Evolutionary conservation across 352 stramenopile species (phyloP), one percentile per base, ranked within the genome.

Genomic region (Pythium folliculosum): DNA sequence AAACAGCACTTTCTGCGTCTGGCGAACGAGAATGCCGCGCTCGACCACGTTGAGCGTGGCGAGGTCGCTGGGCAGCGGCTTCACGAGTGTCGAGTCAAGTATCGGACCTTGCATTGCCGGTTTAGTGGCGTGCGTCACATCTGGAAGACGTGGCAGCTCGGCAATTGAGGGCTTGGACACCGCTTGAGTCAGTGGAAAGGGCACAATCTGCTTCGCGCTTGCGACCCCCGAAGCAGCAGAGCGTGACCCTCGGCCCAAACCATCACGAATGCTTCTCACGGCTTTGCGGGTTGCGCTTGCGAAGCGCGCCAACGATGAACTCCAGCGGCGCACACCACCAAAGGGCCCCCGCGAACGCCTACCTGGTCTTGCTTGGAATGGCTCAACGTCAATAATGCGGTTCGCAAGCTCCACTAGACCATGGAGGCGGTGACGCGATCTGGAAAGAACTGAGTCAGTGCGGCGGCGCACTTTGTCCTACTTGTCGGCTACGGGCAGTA

Each of bases 1-100:
- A 38, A 76, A 82, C 3, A 81, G 54, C 13, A 75, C 21, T 17
- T 49, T 35, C 30, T 70, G 65, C 0, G 69, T 69, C 6, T 73
- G 37, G 12, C 51, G 61, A 7, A 76, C 56, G 6, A 68, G 23
- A 19, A 63, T 32, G n/a, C 63, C 23, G 6, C 52, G 62, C 48
- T 63, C 63, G n/a, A 63, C 56, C 4, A 53, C 21, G 32, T 43
- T 67, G 32, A 71, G 58, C n/a, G 27, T 48, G 23, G 37, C 53
- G 9, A 69, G 22, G 17, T 63, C 63, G 14, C 27, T 47, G 0
- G 38, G 40, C n/a, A 62, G 27, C 4, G 55, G 10, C 1, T 49
- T 49, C 22, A 52, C 17, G 21, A 17, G 3, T 27, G 30, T 3
- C 4, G 17, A 50, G 21, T 12, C 23, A 5, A 37, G 23, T n/a